Percentiles rank a stretch among this genome's conserved stretches.
Conservation (phyloP, 257 asterid genomes). For the Fraxinus quadrangulata region DNA sequence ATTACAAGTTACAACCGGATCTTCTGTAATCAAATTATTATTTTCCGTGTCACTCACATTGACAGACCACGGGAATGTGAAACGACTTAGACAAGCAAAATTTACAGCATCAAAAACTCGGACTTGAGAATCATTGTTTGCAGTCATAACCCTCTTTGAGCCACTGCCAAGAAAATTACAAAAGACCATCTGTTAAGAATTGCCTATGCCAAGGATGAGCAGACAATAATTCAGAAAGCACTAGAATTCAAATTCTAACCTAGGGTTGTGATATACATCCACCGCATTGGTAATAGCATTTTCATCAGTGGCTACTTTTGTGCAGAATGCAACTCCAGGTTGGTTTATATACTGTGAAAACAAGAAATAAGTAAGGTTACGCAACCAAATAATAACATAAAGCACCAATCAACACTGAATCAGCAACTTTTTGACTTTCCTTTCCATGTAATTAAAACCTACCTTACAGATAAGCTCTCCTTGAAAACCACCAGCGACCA, state of each 20-base stretch:
- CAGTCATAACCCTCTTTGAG: slow-evolving; percentile 59
- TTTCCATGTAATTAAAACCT: neutral
- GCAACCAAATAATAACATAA: neutral
- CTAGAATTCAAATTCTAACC: slow-evolving; percentile 35
- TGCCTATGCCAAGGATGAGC: neutral
- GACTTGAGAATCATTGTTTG: slow-evolving; percentile 83
- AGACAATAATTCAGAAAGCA: neutral
- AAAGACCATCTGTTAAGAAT: neutral
- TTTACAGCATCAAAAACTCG: slow-evolving; percentile 59
- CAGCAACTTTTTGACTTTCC: neutral
- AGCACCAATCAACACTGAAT: neutral
- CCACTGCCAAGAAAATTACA: slow-evolving; percentile 49
- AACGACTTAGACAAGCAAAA: slow-evolving; percentile 48
- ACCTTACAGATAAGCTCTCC: slow-evolving; percentile 97
- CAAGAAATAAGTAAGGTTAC: neutral
- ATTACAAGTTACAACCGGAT: neutral
- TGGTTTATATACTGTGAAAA: slow-evolving; percentile 57
- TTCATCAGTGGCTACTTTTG: slow-evolving; percentile 65
- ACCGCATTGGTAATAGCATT: slow-evolving; percentile 81
- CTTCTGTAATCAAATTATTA: neutral
- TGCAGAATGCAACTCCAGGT: slow-evolving; percentile 69
- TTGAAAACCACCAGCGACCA: slow-evolving; percentile 86
- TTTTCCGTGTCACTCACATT: slow-evolving; percentile 57
- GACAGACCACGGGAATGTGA: slow-evolving; percentile 90
- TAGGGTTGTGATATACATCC: slow-evolving; percentile 47